A percentile compares a stretch with the other conserved stretches of the same genome.
Evolutionary conservation across 768 basidiomycete genomes (phyloP).

Genomic region (Leccinum barrowsii): DNA sequence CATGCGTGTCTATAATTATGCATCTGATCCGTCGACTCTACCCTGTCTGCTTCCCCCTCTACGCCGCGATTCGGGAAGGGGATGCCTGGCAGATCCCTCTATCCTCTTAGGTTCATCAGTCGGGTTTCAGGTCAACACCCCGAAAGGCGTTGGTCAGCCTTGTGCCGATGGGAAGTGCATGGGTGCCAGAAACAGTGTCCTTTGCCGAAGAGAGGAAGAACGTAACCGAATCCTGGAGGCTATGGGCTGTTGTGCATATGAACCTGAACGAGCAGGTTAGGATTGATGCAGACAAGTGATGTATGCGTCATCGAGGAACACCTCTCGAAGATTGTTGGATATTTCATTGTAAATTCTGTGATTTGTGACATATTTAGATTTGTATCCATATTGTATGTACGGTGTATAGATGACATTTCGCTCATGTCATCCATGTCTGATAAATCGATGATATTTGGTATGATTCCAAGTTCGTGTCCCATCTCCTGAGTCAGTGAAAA

Average conservation of each 20-base stretch:
- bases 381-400: background rate
- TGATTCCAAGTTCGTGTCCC: too few relatives aligned
- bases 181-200: constrained; percentile 35
- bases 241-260: constrained; percentile 47
- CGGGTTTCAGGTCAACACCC: constrained; percentile 4
- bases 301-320: background rate
- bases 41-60: constrained; percentile 39
- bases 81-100: constrained; percentile 21
- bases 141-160: constrained; percentile 17
- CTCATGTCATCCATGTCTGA: background rate
- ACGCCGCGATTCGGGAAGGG: constrained; percentile 17
- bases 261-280: constrained; percentile 25
- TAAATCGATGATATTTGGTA: too few relatives aligned
- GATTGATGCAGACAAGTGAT: background rate
- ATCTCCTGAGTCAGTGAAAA: too few relatives aligned
- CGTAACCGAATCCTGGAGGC: constrained; percentile 41
- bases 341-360: background rate
- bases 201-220: constrained; percentile 41
- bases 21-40: constrained; percentile 46
- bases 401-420: background rate
- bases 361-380: background rate
- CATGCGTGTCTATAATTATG: constrained; percentile 52
- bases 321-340: background rate
- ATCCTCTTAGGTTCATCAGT: constrained; percentile 12
- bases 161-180: constrained; percentile 39